Evolutionary conservation across 2,329 filamentous ascomycete genomes (phyloP).

Genomic region (Penicillium sp.): DNA sequence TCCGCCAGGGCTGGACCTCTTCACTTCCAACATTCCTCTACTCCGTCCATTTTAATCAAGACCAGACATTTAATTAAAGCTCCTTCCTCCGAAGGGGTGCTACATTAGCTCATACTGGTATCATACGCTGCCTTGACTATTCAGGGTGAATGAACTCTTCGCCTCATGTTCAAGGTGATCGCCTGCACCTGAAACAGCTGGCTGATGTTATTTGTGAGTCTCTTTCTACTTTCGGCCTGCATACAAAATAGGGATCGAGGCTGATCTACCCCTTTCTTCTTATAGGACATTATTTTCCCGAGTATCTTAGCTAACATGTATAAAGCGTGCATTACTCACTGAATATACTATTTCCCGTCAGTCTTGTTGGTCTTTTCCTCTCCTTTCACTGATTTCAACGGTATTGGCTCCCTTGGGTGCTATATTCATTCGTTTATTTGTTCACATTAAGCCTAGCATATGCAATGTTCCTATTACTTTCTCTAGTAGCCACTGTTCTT

Average conservation of each 20-base stretch:
- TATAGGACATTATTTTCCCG: too few relatives aligned
- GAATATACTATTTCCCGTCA: neutral
- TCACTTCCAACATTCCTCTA: neutral
- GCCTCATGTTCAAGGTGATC: too few relatives aligned
- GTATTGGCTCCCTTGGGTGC: too few relatives aligned
- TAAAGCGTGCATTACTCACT: neutral
- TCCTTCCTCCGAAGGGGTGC: neutral
- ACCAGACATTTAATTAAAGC: neutral
- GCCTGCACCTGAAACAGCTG: constrained; percentile 9
- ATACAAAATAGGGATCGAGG: neutral
- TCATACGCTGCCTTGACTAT: neutral
- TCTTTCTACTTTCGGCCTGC: neutral
- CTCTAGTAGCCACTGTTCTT: constrained; percentile 10
- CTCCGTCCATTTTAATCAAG: neutral
- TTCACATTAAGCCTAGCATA: neutral
- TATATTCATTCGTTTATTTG: neutral
- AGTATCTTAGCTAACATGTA: neutral
- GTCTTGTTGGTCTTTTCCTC: neutral
- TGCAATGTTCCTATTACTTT: constrained; percentile 7
- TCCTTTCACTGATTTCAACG: neutral
- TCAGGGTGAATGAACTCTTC: neutral
- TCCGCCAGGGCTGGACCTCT: neutral
- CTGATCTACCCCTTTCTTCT: neutral
- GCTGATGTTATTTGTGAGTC: neutral
- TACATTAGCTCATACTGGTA: neutral